Evolutionary conservation across 352 stramenopile species (phyloP).

Genomic region (Elongisporangium anandrum): DNA sequence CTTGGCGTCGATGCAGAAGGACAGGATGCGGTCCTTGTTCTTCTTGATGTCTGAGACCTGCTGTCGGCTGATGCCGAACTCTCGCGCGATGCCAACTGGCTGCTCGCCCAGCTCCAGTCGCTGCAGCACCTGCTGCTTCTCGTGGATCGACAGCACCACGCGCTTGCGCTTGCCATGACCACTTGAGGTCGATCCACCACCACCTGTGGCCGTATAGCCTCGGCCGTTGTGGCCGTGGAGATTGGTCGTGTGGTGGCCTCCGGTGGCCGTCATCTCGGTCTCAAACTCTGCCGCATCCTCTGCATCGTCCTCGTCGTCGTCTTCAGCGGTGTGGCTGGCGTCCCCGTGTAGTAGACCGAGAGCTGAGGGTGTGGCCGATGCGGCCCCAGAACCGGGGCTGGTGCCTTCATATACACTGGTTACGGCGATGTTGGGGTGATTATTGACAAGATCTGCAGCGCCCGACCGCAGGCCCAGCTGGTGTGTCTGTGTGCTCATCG

Average conservation of each 20-base stretch:
- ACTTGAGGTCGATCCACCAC: not conserved
- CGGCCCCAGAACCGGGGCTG: not conserved
- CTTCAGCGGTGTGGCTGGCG: not conserved
- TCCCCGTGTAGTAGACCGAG: not conserved
- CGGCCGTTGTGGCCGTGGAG: not conserved
- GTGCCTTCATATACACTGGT: not conserved
- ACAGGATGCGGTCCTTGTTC: constrained; percentile 72
- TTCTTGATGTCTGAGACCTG: constrained; percentile 88
- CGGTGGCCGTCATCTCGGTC: not conserved
- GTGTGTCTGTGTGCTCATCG: not conserved
- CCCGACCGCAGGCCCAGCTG: not conserved
- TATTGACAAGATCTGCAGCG: not conserved
- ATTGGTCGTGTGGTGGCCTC: not conserved
- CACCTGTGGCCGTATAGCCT: not conserved
- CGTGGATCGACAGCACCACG: constrained; percentile 77
- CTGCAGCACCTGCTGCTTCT: constrained; percentile 81
- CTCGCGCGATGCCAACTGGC: constrained; percentile 48
- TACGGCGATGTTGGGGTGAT: not conserved
- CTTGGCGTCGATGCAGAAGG: constrained; percentile 72
- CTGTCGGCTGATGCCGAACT: constrained; percentile 72
- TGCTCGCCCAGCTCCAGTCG: constrained; percentile 64
- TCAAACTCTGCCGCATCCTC: not conserved
- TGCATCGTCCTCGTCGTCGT: not conserved
- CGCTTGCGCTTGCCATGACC: constrained; percentile 62
- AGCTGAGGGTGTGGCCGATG: not conserved